phyloP scores from a whole-genome alignment of 1,139 yeast species.

The Hanseniaspora uvarum region DNA sequence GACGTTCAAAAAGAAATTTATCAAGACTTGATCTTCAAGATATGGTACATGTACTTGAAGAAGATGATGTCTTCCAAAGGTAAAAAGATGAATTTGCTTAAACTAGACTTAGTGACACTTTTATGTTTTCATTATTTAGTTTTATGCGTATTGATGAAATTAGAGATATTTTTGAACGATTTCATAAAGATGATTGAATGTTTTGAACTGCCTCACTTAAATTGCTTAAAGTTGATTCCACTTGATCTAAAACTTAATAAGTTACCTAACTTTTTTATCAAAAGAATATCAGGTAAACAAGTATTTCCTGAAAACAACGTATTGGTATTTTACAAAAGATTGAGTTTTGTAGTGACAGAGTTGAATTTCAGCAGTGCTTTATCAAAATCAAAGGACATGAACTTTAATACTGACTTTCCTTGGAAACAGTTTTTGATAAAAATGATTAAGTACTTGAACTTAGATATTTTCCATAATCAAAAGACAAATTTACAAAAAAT shows the following conservation, averaged over 20 bases:
- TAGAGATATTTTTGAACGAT: conserved; percentile 8
- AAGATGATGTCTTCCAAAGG: not conserved
- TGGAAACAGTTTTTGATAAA: conserved; percentile 10
- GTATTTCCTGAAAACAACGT: conserved; percentile 15
- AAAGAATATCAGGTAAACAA: conserved; percentile 16
- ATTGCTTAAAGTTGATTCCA: conserved; percentile 10
- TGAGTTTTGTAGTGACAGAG: conserved; percentile 7
- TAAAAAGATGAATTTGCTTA: not conserved
- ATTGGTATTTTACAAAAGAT: conserved; percentile 8
- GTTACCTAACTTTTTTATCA: conserved; percentile 7
- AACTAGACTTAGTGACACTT: conserved; percentile 7
- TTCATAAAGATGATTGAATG: conserved; percentile 13
- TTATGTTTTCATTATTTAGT: conserved; percentile 7
- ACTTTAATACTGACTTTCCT: conserved; percentile 8
- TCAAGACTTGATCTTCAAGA: conserved; percentile 18
- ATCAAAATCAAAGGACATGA: not conserved
- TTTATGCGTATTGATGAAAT: conserved; percentile 7
- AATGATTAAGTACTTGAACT: not conserved
- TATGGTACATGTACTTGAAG: conserved; percentile 13
- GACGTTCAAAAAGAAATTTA: conserved; percentile 21
- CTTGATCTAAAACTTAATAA: not conserved
- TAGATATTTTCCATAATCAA: not conserved
- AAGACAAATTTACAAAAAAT: not conserved
- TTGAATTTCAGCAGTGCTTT: not conserved
- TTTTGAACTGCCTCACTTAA: conserved; percentile 9